Evolutionary conservation across 345 rosid genomes (phyloP), one percentile per base, ranked within the genome.

Genomic region (Nephelium lappaceum): DNA sequence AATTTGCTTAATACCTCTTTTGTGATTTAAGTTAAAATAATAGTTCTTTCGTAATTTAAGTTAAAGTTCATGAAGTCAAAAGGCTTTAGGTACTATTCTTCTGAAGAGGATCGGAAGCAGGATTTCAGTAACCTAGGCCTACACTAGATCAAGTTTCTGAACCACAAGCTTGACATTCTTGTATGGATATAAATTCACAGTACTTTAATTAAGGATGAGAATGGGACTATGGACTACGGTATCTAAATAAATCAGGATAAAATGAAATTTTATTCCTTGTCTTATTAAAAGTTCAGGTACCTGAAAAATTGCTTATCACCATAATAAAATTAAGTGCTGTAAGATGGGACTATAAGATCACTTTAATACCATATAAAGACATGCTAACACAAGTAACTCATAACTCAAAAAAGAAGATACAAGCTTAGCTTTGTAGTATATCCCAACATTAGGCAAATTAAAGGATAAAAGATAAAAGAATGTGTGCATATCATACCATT

Each of bases 401-500:
- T 21, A 69, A 43, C 18, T 69, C 24, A 15, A 31, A 9, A 69
- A 69, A 14, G 58, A 53, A 55, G 27, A 70, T 24, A 71, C 6
- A 16, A 16, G 6, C 69, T 53, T 24, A 49, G 71, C 75, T 79
- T 73, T 76, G 55, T 62, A 66, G 53, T 53, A 23, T 53, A 66
- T 74, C 38, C 42, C 82, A 49, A 60, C 53, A 57, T 62, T 74
- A 15, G 43, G 25, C 24, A 74, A 47, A 12, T 63, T 7, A 78
- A 65, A 71, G 45, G 9, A 69, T 74, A 68, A 42, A 19, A 66
- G 70, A 53, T 71, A 72, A 62, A 78, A 71, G 39, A 77, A 64
- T 57, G 62, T 27, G 45, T 64, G 69, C 74, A 49, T 53, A 36
- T 63, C 71, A 80, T 84, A 79, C 80, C 78, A 69, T 65, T 72